These are phyloP conservation scores for Schizophyllum commune DNA, from an alignment of 1,284 basidiomycete species.

Conservation along the genomic window DNA sequence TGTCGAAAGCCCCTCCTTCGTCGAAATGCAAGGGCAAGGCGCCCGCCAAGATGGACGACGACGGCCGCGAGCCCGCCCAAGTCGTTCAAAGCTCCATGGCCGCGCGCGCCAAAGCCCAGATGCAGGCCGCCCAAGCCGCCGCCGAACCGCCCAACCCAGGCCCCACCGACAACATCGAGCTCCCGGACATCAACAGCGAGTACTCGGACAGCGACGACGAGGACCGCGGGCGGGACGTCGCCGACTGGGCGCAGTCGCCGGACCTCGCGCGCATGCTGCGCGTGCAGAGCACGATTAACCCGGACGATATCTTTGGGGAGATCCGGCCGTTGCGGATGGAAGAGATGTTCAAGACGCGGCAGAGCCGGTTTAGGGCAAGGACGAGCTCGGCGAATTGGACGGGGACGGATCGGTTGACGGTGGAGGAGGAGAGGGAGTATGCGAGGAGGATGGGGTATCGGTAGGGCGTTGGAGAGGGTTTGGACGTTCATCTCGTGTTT, in stretches of 20 bases:
- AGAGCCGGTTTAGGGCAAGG: conserved; percentile 77
- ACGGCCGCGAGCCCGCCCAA: conserved; percentile 49
- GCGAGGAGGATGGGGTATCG: conserved; percentile 84
- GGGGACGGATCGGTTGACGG: conserved; percentile 76
- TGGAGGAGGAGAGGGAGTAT: conserved; percentile 80
- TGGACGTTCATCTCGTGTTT: no score
- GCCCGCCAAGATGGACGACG: conserved; percentile 34
- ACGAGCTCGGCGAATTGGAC: conserved; percentile 94
- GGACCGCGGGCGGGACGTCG: conserved; percentile 65
- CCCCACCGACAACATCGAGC: conserved; percentile 76
- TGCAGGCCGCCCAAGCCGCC: conserved; percentile 50
- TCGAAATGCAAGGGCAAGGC: conserved; percentile 45
- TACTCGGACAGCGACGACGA: conserved; percentile 95
- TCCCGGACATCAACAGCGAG: conserved; percentile 91
- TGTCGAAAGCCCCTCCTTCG: conserved; percentile 16
- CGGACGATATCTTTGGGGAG: conserved; percentile 87
- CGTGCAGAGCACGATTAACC: conserved; percentile 78
- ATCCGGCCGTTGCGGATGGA: conserved; percentile 41
- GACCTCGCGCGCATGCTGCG: conserved; percentile 72
- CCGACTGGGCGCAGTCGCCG: conserved; percentile 87
- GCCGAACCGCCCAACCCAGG: conserved; percentile 28
- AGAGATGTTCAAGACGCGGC: conserved; percentile 16
- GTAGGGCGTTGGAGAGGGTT: conserved; percentile 14
- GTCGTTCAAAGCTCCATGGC: conserved; percentile 61
- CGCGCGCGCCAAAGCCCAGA: conserved; percentile 57